A percentile compares a stretch with the other conserved stretches of the same genome.
Conservation (phyloP, 192 early-diverging fungal species). For the Coemansia sp. region DNA sequence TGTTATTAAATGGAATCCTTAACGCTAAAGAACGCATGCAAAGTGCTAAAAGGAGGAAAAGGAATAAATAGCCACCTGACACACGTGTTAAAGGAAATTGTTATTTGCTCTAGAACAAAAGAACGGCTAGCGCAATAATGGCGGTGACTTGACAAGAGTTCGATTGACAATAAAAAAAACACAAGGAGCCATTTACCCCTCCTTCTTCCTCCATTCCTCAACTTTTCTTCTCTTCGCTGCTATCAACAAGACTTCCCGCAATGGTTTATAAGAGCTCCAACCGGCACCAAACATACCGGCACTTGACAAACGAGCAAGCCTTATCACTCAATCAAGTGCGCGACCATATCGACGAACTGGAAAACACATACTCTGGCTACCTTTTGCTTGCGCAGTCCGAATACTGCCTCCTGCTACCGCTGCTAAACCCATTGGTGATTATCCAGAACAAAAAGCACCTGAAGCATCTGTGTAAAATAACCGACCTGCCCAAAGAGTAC, state of each 20-base stretch:
- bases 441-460: constrained; percentile 25
- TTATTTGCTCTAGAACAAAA: constrained; percentile 6
- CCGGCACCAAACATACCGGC: constrained; percentile 18
- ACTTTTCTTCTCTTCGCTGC: neutral
- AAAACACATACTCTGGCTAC: constrained; percentile 21
- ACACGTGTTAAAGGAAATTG: neutral
- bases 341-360: constrained; percentile 13
- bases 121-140: neutral
- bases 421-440: constrained; percentile 43
- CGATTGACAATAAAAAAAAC: too few relatives aligned
- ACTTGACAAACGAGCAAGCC: constrained; percentile 21
- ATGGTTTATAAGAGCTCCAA: constrained; percentile 8
- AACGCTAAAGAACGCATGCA: too few relatives aligned
- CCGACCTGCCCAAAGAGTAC: constrained; percentile 4
- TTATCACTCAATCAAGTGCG: constrained; percentile 18
- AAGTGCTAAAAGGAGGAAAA: too few relatives aligned
- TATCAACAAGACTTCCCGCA: neutral
- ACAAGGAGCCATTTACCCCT: neutral
- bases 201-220: neutral
- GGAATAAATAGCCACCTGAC: neutral
- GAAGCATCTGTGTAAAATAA: constrained; percentile 13
- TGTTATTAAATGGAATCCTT: neutral
- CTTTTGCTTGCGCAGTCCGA: constrained; percentile 31
- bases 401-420: constrained; percentile 34
- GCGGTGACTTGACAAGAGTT: neutral